Conservation (phyloP, 2,329 filamentous ascomycete species). For the Diaporthe caulivora region DNA sequence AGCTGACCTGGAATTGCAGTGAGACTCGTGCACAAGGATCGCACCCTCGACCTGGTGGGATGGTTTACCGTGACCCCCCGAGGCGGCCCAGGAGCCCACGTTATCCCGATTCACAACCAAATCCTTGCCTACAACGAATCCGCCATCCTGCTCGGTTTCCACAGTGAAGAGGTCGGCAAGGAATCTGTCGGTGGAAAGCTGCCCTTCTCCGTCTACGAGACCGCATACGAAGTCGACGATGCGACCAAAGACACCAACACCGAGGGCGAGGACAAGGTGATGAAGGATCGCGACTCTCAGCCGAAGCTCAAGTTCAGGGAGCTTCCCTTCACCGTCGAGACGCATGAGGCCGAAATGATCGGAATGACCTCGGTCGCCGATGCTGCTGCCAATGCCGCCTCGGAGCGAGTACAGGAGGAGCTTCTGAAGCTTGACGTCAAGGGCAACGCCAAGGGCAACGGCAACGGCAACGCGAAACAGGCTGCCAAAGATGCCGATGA, state of each 20-base stretch:
- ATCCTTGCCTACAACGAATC: conserved; percentile 86
- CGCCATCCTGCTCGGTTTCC: conserved; percentile 88
- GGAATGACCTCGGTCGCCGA: conserved; percentile 93
- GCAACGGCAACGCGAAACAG: conserved; percentile 66
- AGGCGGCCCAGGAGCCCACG: conserved; percentile 76
- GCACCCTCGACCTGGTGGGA: conserved; percentile 86
- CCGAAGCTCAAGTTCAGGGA: conserved; percentile 82
- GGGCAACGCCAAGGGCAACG: conserved; percentile 56
- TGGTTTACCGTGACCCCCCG: conserved; percentile 87
- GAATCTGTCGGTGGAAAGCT: conserved; percentile 79
- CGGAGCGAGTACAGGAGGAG: conserved; percentile 58
- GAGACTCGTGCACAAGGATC: conserved; percentile 88
- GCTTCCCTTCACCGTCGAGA: conserved; percentile 89
- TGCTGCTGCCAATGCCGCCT: conserved; percentile 84
- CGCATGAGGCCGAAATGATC: conserved; percentile 97
- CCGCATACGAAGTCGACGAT: conserved; percentile 79
- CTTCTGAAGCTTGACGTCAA: conserved; percentile 57
- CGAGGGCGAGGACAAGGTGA: conserved; percentile 75
- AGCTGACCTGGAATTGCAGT: conserved; percentile 62
- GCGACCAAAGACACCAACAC: conserved; percentile 52
- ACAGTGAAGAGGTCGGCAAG: conserved; percentile 71
- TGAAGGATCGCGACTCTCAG: conserved; percentile 73
- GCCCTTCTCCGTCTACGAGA: conserved; percentile 92
- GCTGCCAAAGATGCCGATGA: conserved; percentile 50
- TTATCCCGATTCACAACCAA: conserved; percentile 82